Evolutionary conservation across 1,139 yeast genomes (phyloP), one percentile per base, ranked within the genome.

Genomic region (Hemisphaericaspora lyxosophila): DNA sequence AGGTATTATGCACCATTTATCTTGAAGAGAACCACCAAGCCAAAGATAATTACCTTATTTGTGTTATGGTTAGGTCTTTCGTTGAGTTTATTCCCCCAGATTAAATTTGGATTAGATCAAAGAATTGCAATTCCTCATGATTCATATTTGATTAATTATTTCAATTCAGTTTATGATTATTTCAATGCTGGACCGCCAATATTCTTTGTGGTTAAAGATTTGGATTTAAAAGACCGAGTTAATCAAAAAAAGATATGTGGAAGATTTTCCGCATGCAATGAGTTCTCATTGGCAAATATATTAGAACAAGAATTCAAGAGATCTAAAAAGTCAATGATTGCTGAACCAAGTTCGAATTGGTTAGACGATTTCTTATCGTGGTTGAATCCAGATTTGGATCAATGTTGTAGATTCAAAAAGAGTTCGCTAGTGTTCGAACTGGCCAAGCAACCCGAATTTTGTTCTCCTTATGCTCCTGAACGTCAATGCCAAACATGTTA

Each of bases 151-250:
- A 80, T 88, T 25, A 72, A 78, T 38, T 92, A 92, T 57, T 92
- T 86, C 62, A 68, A 83, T 46, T 89, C 92, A 36, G 70, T 89
- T 11, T 85, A 84, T 54, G 60, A 71, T 2, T 85, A 82, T 54
- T 69, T 92, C 43, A 82, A 85, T 46, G 85, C 85, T 3, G 98
- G 97, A 0, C 96, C 98, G 1, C 98, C 98, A 0, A 75, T 87
- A 1, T 92, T 85, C 54, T 85, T 88, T 59, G 90, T 92, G 23
- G 78, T 87, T 15, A 75, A 77, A 40, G 79, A 76, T 41, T 57
- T 80, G 37, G 83, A 87, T 51, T 67, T 85, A 2, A 85, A 94
- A 0, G 44, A 60, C 8, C 64, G 87, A 38, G 60, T 49, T 0
- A 73, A 71, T 34, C 98, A 92, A 57, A 83, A 83, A 50, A 72